These are phyloP conservation scores for Pseudoneurospora amorphoporcata DNA, from an alignment of 495 filamentous ascomycete genomes.

Conservation along the genomic window DNA sequence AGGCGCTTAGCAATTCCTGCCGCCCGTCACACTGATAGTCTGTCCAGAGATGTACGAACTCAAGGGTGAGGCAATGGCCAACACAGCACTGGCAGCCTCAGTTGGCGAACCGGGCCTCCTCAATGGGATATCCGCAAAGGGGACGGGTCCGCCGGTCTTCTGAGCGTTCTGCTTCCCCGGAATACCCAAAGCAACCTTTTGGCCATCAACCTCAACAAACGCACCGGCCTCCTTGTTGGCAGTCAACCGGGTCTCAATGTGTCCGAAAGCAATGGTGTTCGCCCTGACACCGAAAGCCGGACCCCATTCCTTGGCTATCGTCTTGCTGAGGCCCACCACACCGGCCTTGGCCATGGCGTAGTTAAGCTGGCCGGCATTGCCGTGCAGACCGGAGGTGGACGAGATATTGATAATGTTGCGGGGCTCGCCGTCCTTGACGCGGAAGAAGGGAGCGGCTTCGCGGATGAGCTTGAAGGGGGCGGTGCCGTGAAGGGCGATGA, in stretches of 20 bases:
- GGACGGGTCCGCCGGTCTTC: slow-evolving; percentile 20
- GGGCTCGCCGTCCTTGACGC: slow-evolving; percentile 70
- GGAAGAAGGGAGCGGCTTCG: slow-evolving; percentile 73
- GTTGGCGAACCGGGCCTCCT: slow-evolving; percentile 63
- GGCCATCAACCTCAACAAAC: slow-evolving; percentile 65
- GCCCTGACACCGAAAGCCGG: slow-evolving; percentile 71
- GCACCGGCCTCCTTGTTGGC: slow-evolving; percentile 71
- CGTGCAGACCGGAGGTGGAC: slow-evolving; percentile 67
- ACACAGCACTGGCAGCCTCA: slow-evolving; percentile 67
- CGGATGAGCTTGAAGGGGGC: slow-evolving; percentile 75
- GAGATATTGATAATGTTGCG: slow-evolving; percentile 75
- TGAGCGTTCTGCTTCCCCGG: slow-evolving; percentile 34
- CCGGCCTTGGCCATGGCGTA: slow-evolving; percentile 78
- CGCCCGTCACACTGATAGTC: slow-evolving; percentile 76
- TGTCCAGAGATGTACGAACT: slow-evolving; percentile 77
- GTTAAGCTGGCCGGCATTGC: slow-evolving; percentile 79
- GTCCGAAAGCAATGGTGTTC: slow-evolving; percentile 76
- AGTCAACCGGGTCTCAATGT: slow-evolving; percentile 67
- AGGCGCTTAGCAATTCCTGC: slow-evolving; percentile 58
- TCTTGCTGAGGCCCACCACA: slow-evolving; percentile 68
- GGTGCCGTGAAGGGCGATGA: slow-evolving; percentile 68
- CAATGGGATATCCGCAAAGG: slow-evolving; percentile 62
- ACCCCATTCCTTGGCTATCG: slow-evolving; percentile 89
- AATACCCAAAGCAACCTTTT: slow-evolving; percentile 70
- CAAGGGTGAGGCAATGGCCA: slow-evolving; percentile 70